A percentile compares a stretch with the other conserved stretches of the same genome.
Conservation (phyloP, 164 flowering plant genomes). For the grape (Vitis vinifera) region DNA sequence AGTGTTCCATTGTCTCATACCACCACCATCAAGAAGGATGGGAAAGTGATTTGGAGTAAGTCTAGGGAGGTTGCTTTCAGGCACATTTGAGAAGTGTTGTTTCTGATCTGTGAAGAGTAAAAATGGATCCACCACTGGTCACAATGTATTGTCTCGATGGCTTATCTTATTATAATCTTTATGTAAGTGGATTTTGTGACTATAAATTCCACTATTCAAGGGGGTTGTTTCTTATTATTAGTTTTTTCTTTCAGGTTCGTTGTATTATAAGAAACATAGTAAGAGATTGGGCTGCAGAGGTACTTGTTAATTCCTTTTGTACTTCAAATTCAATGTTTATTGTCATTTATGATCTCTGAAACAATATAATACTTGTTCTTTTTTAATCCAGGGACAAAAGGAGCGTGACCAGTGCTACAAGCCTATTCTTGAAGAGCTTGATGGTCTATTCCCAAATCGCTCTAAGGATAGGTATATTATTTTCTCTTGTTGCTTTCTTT, state of each 20-base stretch:
- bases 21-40: too few relatives aligned
- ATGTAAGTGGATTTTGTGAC: neutral
- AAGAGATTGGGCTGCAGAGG: slow-evolving; percentile 98
- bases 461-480: slow-evolving; percentile 48
- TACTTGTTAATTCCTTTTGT: slow-evolving; percentile 23
- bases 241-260: slow-evolving; percentile 63
- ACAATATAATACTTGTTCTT: neutral
- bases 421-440: slow-evolving; percentile 95
- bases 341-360: neutral
- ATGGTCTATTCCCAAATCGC: slow-evolving; percentile 69
- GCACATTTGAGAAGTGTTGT: too few relatives aligned
- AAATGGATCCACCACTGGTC: too few relatives aligned
- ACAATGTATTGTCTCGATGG: too few relatives aligned
- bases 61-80: too few relatives aligned
- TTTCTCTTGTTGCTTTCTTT: slow-evolving; percentile 7
- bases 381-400: slow-evolving; percentile 57
- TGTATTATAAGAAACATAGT: slow-evolving; percentile 92
- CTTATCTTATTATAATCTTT: neutral
- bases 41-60: too few relatives aligned
- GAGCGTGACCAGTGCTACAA: slow-evolving; percentile 95
- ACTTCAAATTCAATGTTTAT: slow-evolving; percentile 2
- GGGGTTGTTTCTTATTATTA: neutral
- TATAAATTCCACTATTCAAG: neutral
- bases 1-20: too few relatives aligned
- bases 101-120: too few relatives aligned